Evolutionary conservation across 1,139 yeast genomes (phyloP), one percentile per base, ranked within the genome.

Genomic region (Blastobotrys persicus): DNA sequence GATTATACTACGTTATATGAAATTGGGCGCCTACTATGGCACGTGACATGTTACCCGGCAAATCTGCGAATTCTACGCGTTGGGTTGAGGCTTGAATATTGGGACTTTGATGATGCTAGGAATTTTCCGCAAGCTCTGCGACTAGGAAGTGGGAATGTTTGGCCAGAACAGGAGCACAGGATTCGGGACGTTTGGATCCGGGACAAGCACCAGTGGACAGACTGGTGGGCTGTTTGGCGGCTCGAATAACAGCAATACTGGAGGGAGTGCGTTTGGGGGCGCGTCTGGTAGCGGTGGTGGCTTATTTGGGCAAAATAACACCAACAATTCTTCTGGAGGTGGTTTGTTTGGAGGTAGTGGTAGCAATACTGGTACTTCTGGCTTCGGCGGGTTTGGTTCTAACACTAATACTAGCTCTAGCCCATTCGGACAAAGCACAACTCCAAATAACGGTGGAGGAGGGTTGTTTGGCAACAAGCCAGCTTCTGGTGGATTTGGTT

Each of bases 301-400:
- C 12, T 45, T 46, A 18, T 49, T 54, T 38, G 75, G 73, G 34
- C 57, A 31, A 42, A 49, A 43, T 31, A 58, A 55, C 50, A n/a
- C 58, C 62, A 20, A 54, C 49, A 69, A 13, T 68, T 71, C 3
- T 65, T 66, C 57, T 18, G 42, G 45, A n/a, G 46, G 46, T 12
- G 40, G 35, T 17, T 40, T 44, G 18, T 42, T 42, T 42, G 45
- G 49, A 3, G 5, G 55, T 14, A 44, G 53, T 20, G 44, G n/a
- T 51, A 52, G 45, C 49, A 34, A 50, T 45, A 14, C 56, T 47
- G 7, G 48, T 53, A 12, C 46, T 62, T 7, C 62, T 40, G 61
- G 60, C 12, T 58, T 60, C 53, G 74, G 74, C 2, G 66, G 69
- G 4, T 71, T 69, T 55, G 78, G 77, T 4, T 37, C 41, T 26